A percentile compares a stretch with the other conserved stretches of the same genome.
Conservation (phyloP, 768 basidiomycete genomes). For the Suillus cothurnatus region DNA sequence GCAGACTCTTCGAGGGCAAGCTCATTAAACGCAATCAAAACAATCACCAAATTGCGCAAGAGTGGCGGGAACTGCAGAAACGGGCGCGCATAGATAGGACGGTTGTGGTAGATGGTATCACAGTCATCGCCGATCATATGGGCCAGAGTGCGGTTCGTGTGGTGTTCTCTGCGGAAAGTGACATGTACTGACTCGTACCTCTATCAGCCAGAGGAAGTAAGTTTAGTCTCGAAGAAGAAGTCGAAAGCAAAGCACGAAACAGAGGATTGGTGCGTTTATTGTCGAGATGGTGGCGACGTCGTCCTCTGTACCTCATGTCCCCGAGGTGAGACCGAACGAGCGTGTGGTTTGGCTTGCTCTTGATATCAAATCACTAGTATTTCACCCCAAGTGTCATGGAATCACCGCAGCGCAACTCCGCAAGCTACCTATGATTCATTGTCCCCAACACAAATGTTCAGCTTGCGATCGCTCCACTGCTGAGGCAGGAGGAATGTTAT, state of each 20-base stretch:
- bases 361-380: conserved; percentile 38
- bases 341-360: neutral
- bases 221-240: conserved; percentile 32
- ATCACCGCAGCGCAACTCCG: conserved; percentile 34
- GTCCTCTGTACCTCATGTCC: conserved; percentile 53
- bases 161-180: neutral
- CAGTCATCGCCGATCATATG: conserved; percentile 33
- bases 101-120: conserved; percentile 40
- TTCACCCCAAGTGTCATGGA: conserved; percentile 53
- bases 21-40: conserved; percentile 36
- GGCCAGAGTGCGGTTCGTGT: conserved; percentile 30
- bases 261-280: conserved; percentile 62
- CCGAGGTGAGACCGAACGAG: conserved; percentile 42
- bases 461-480: conserved; percentile 45
- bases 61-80: conserved; percentile 51
- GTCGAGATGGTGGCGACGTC: conserved; percentile 60
- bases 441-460: conserved; percentile 54
- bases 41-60: conserved; percentile 45
- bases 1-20: conserved; percentile 59
- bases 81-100: conserved; percentile 43
- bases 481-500: conserved; percentile 59
- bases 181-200: neutral
- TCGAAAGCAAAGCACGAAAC: conserved; percentile 43
- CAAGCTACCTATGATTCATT: conserved; percentile 31
- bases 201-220: conserved; percentile 17